These are phyloP conservation scores for Aspergillus chevalieri DNA, from an alignment of 2,329 filamentous ascomycete species.

Conservation along the genomic window DNA sequence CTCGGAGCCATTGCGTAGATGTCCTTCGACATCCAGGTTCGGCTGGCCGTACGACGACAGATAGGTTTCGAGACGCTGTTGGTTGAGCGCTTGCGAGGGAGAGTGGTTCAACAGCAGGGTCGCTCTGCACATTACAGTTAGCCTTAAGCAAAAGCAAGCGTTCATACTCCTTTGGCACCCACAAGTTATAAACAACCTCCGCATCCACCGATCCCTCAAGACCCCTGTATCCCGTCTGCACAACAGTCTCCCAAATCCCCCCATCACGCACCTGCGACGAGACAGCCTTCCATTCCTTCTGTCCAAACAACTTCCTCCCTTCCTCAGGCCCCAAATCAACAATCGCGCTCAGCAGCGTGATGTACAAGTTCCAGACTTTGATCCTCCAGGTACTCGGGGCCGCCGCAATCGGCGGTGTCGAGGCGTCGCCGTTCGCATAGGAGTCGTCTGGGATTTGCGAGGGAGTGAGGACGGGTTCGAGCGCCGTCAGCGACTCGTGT, in stretches of 20 bases:
- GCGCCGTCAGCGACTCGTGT: constrained; percentile 78
- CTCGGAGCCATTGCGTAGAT: constrained; percentile 43
- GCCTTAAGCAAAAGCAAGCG: neutral
- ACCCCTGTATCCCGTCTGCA: constrained; percentile 78
- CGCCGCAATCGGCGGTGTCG: constrained; percentile 63
- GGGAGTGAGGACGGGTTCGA: constrained; percentile 73
- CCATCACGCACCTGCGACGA: constrained; percentile 82
- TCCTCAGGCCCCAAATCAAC: constrained; percentile 84
- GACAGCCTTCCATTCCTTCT: constrained; percentile 74
- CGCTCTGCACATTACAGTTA: constrained; percentile 51
- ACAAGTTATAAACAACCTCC: constrained; percentile 68
- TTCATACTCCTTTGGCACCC: constrained; percentile 17
- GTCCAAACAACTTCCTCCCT: constrained; percentile 81
- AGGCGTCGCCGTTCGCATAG: constrained; percentile 42
- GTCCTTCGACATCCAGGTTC: constrained; percentile 63
- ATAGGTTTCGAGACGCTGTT: constrained; percentile 81
- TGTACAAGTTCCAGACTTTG: constrained; percentile 96
- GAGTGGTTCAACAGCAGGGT: constrained; percentile 89
- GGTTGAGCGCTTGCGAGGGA: constrained; percentile 73
- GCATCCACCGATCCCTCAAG: constrained; percentile 86
- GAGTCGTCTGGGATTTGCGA: constrained; percentile 32
- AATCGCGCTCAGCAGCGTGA: constrained; percentile 87
- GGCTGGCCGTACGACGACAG: constrained; percentile 70
- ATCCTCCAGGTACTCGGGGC: constrained; percentile 77
- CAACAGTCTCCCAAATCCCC: constrained; percentile 89